These are phyloP conservation scores for Trichophyton rubrum DNA, from an alignment of 2,329 filamentous ascomycete genomes.

Conservation along the genomic window DNA sequence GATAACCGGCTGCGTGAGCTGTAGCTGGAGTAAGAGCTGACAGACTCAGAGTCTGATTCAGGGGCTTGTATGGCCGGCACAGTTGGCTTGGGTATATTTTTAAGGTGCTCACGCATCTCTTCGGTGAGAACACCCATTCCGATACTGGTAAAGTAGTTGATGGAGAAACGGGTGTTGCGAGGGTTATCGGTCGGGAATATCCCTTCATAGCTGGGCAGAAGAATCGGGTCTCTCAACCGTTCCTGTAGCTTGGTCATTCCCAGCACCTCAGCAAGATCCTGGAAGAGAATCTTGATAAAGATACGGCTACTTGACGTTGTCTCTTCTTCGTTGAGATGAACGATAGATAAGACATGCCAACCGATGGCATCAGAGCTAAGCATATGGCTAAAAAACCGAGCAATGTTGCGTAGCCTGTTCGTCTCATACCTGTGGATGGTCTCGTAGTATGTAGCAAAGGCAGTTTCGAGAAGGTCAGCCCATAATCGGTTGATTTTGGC, in stretches of 20 bases:
- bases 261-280: conserved; percentile 76
- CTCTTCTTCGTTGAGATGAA: conserved; percentile 91
- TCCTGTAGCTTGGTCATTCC: conserved; percentile 69
- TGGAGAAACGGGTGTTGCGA: conserved; percentile 85
- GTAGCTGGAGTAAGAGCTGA: conserved; percentile 58
- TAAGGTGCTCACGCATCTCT: conserved; percentile 81
- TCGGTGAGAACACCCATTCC: conserved; percentile 92
- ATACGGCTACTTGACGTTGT: conserved; percentile 94
- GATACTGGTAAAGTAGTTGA: conserved; percentile 99
- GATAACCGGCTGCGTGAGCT: conserved; percentile 49
- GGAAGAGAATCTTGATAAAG: conserved; percentile 95
- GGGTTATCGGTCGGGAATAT: conserved; percentile 84
- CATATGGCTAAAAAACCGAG: conserved; percentile 85
- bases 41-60: conserved; percentile 55
- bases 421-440: conserved; percentile 97
- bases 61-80: conserved; percentile 52
- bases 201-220: conserved; percentile 67
- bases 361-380: conserved; percentile 77
- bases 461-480: conserved; percentile 82
- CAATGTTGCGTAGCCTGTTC: conserved; percentile 87
- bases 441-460: conserved; percentile 87
- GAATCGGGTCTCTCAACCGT: conserved; percentile 62
- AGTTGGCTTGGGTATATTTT: conserved; percentile 77
- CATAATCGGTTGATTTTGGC: conserved; percentile 92
- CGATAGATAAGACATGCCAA: conserved; percentile 75